Base-by-base conservation (phyloP, 176 grass and related monocot species). In the Microstegium vimineum region DNA sequence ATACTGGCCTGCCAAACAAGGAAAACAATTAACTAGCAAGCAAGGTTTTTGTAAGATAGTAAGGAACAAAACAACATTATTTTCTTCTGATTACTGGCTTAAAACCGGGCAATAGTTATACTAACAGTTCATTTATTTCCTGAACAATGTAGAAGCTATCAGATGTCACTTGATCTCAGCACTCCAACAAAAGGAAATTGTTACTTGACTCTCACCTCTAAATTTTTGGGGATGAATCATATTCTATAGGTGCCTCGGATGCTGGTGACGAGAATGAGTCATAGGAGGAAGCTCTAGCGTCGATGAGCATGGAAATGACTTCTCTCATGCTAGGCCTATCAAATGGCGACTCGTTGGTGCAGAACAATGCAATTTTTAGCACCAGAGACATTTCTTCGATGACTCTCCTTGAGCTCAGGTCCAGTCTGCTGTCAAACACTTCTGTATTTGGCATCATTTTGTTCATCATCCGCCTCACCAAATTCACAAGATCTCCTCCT, bases 401-500 rank as follows among this genome's bases (percentile, higher is more conserved):
- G 30, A 76, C 71, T 47, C 81, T 84, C 78, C 79, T 99, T 42
- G 91, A 92, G 69, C 66, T 88, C 45, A 87, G 47, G 34, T 89
- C 79, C 60, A 99, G 80, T 75, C 93, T 90, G 82, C 38, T 73
- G 73, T 99, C 97, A 56, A 99, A 96, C 33, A 99, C 42, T 51
- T 84, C 66, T 0, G 74, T 88, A 79, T 90, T 78, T 5, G 88
- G 51, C 23, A 43, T 77, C 13, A 54, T 86, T 49, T 79, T 87
- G 43, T 87, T 85, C 73, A 90, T 89, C 34, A 83, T 86, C 51
- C 81, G 84, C 47, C 91, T 87, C 80, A 99, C 93, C 73, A 92
- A 90, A 88, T 94, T 99, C 67, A 95, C 97, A 22, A 99, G 93
- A 82, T 95, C 97, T n/a, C 96, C 96, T 83, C 96, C 96, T 94